A percentile compares a stretch with the other conserved stretches of the same genome.
These are phyloP conservation scores for Epichloe uncinata DNA, from an alignment of 2,329 filamentous ascomycete species.

Conservation along the genomic window DNA sequence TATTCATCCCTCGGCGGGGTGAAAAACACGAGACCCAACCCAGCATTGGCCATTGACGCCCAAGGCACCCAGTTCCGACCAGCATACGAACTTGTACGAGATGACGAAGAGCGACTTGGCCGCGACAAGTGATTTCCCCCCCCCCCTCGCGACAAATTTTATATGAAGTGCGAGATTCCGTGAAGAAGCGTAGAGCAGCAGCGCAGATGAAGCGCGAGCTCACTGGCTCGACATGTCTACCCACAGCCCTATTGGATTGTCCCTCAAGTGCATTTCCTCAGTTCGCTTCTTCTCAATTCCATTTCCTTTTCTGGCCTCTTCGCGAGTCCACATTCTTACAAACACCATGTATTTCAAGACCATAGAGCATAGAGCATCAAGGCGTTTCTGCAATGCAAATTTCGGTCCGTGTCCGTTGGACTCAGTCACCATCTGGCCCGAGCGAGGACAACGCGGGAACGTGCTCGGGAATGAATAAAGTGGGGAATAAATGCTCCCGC, in stretches of 20 bases:
- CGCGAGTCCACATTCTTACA: not conserved
- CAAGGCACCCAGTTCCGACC: constrained; percentile 43
- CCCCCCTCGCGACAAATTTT: not conserved
- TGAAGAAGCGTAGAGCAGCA: no score
- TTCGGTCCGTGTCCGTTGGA: no score
- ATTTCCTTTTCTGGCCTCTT: not conserved
- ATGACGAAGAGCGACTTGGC: constrained; percentile 67
- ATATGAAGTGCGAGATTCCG: not conserved
- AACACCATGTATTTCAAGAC: not conserved
- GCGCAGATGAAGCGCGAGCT: not conserved
- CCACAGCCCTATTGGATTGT: no score
- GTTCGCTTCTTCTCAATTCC: not conserved
- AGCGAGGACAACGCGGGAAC: no score
- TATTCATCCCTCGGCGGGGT: constrained; percentile 90
- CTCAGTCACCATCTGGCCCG: no score
- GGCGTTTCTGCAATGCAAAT: not conserved
- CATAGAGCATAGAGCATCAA: constrained; percentile 4
- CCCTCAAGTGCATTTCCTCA: not conserved
- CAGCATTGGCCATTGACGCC: constrained; percentile 41
- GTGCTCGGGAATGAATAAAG: no score
- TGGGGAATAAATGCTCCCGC: no score
- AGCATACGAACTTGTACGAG: constrained; percentile 61
- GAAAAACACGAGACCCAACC: constrained; percentile 82
- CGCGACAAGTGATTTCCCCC: constrained; percentile 36
- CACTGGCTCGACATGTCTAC: not conserved